phyloP scores from a whole-genome alignment of 2,329 filamentous ascomycete species.

The Pleomassaria siparia region DNA sequence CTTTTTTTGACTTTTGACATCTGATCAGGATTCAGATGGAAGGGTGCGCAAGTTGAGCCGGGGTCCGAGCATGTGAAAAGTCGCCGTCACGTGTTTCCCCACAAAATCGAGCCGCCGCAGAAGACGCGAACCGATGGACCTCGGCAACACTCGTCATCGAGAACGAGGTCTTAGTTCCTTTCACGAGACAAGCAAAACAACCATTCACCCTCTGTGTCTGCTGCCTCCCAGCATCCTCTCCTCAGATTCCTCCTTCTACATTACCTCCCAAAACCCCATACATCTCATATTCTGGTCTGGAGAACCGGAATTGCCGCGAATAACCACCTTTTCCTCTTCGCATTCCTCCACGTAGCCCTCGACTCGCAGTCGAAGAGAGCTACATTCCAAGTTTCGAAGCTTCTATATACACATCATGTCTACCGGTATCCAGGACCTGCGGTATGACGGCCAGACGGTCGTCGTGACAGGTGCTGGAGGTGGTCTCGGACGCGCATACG shows the following conservation, averaged over 20 bases:
- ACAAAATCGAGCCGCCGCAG: conserved; percentile 5
- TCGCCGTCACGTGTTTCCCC: conserved; percentile 9
- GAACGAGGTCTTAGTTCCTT: conserved; percentile 6
- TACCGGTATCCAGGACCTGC: conserved; percentile 58
- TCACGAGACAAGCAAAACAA: conserved; percentile 5
- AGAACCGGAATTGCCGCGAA: background rate
- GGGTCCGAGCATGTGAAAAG: conserved; percentile 9
- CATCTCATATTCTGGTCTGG: background rate
- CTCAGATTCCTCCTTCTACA: background rate
- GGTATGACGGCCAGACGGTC: conserved; percentile 86
- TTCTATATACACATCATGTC: conserved; percentile 30
- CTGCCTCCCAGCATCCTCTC: background rate
- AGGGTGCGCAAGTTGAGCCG: background rate
- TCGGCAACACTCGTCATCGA: conserved; percentile 15
- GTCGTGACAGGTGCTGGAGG: conserved; percentile 86
- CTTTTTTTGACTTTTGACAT: too few relatives aligned
- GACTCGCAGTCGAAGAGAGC: conserved; percentile 1
- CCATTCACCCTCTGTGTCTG: background rate
- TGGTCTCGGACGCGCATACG: conserved; percentile 80
- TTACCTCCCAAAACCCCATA: background rate
- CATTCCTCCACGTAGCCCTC: background rate
- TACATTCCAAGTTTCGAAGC: conserved; percentile 4
- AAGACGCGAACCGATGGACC: conserved; percentile 3
- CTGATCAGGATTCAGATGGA: conserved; percentile 4
- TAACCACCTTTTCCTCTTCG: background rate